Base-by-base conservation (phyloP, 2,329 filamentous ascomycete genomes). In the Fusarium subtropicale region DNA sequence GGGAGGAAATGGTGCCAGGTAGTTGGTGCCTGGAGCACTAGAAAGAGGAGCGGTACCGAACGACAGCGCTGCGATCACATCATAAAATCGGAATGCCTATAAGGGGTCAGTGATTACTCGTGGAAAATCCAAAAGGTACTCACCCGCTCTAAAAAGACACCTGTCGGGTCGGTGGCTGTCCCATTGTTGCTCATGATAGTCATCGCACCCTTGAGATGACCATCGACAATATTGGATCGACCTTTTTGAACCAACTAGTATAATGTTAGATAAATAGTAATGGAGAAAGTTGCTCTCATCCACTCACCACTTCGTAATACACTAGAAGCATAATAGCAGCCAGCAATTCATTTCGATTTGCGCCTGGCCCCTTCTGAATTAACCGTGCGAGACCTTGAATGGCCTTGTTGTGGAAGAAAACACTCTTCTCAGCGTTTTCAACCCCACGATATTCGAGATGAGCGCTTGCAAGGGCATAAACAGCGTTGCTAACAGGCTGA, bases 391-490 rank as follows among this genome's bases (percentile, higher is more conserved):
- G 77, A 1, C 86, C 87, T 68, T 87, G 84, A 26, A 90, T 85
- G 13, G 88, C 87, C 72, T 83, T 82, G 62, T 85, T 88, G 66
- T 90, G 88, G 65, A 89, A 89, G 64, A 84, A 83, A 2, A 88
- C 77, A 36, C 87, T 88, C 69, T 84, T 86, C 69, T 90, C 86
- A 22, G 79, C 76, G 24, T 83, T 85, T 28, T 83, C 78, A 8
- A 87, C 79, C 3, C 86, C 86, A 28, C 86, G 80, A 50, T 87
- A 93, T 69, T 95, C 91, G 60, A 97, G 82, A 76, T 97, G 96
- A 61, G 94, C 95, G 59, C 91, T 92, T 1, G 93, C 88, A 10
- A 97, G 82, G 1, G 94, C 93, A 61, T 92, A 94, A 63, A 97
- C 91, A 12, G 94, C 93, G 75, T 96, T 93, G 77, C 92, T 91